phyloP scores from a whole-genome alignment of 169 alveolate genomes.

The Theileria equi region DNA sequence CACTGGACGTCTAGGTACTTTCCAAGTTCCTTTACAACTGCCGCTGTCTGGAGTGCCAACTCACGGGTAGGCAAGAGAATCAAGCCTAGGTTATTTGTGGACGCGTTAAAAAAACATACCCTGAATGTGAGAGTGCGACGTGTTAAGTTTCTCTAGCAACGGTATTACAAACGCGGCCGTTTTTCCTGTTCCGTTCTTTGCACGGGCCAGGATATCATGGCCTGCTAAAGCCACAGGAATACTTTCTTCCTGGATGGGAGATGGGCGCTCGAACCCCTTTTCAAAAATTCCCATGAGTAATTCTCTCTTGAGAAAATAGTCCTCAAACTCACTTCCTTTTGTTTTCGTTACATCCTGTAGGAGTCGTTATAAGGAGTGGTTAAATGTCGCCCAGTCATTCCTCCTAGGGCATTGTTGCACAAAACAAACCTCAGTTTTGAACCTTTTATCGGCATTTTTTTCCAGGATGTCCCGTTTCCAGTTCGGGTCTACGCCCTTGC shows the following conservation, averaged over 20 bases:
- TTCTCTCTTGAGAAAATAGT: slow-evolving; percentile 92
- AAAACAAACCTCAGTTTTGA: slow-evolving; percentile 57
- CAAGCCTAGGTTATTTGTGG: slow-evolving; percentile 73
- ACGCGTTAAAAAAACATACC: slow-evolving; percentile 27
- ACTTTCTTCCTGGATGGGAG: slow-evolving; percentile 98
- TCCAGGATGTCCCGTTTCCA: slow-evolving; percentile 64
- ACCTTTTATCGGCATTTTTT: slow-evolving; percentile 57
- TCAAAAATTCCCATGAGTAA: slow-evolving; percentile 96
- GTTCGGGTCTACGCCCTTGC: slow-evolving; percentile 45
- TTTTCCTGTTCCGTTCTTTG: slow-evolving; percentile 98
- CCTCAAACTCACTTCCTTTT: slow-evolving; percentile 97
- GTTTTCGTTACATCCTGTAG: slow-evolving; percentile 95
- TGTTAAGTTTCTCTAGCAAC: slow-evolving; percentile 82
- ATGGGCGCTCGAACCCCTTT: slow-evolving; percentile 97
- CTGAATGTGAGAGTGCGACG: slow-evolving; percentile 69
- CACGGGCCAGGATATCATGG: slow-evolving; percentile 95
- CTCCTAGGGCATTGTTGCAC: neutral
- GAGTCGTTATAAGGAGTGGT: slow-evolving; percentile 46
- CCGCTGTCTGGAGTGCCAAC: slow-evolving; percentile 93
- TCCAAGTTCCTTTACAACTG: slow-evolving; percentile 94
- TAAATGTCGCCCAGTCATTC: neutral
- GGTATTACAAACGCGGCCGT: slow-evolving; percentile 99
- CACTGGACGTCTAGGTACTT: slow-evolving; percentile 94
- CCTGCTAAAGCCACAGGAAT: slow-evolving; percentile 97
- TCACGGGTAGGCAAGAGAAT: slow-evolving; percentile 96